Evolutionary conservation across 2,329 filamentous ascomycete species (phyloP).

Genomic region (Sarocladium oryzae): DNA sequence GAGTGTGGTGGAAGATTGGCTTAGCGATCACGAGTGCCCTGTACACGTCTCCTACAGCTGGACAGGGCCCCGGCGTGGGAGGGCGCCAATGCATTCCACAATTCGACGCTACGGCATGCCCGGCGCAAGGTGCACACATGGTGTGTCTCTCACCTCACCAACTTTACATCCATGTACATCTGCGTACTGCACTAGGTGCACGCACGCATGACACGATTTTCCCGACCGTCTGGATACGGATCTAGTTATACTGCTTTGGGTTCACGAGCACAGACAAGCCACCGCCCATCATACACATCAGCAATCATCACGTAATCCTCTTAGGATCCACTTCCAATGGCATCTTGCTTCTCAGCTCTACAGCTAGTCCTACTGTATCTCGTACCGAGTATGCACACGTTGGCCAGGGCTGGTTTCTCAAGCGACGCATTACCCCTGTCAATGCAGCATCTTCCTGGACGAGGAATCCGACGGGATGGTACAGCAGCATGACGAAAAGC

Average conservation of each 20-base stretch:
- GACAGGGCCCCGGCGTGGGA: not conserved
- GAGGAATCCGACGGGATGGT: not conserved
- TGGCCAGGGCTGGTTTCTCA: not conserved
- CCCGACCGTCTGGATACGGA: slow-evolving; percentile 4
- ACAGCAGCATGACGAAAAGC: not conserved
- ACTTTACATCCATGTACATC: too few relatives aligned
- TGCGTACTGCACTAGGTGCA: too few relatives aligned
- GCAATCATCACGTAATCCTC: slow-evolving; percentile 5
- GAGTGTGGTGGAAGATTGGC: not conserved
- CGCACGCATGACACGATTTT: not conserved
- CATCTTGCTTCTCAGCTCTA: not conserved
- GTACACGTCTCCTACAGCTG: not conserved
- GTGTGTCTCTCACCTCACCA: not conserved
- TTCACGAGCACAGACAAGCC: not conserved
- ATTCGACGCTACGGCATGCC: slow-evolving; percentile 3
- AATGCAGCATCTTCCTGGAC: not conserved
- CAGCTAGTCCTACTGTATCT: too few relatives aligned
- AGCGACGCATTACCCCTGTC: not conserved
- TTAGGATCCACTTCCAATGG: slow-evolving; percentile 5
- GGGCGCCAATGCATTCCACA: slow-evolving; percentile 3
- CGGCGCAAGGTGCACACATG: not conserved
- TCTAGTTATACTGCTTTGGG: not conserved
- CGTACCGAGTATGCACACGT: too few relatives aligned
- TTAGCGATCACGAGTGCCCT: not conserved
- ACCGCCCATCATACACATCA: not conserved